phyloP scores from a whole-genome alignment of 1,284 basidiomycete species.

The Garcileccinum viscosum region DNA sequence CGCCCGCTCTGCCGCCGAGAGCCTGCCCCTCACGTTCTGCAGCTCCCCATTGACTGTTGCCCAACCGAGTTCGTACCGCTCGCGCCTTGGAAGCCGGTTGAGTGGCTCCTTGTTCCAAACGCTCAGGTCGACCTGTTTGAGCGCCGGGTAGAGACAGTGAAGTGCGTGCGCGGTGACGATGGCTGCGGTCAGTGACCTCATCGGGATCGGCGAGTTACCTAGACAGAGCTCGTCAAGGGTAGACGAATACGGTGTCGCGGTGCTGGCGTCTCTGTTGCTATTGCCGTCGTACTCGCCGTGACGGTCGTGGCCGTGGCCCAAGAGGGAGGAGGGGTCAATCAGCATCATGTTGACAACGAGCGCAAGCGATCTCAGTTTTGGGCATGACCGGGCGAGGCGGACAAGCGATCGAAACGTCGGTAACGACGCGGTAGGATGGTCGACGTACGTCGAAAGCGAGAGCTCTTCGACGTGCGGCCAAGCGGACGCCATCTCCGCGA shows the following conservation, averaged over 20 bases:
- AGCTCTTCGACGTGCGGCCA: constrained; percentile 32
- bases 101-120: constrained; percentile 32
- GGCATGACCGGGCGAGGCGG: constrained; percentile 14
- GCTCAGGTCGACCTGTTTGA: constrained; percentile 28
- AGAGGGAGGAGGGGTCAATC: not conserved
- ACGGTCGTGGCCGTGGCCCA: not conserved
- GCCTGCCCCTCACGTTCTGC: not conserved
- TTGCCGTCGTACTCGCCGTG: too few relatives aligned
- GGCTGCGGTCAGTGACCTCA: constrained; percentile 8
- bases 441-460: constrained; percentile 24
- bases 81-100: constrained; percentile 14
- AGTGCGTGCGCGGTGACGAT: constrained; percentile 21
- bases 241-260: not conserved
- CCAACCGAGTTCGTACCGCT: constrained; percentile 24
- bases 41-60: constrained; percentile 27
- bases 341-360: constrained; percentile 28
- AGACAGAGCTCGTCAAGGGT: constrained; percentile 23
- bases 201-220: constrained; percentile 25
- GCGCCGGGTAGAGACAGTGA: constrained; percentile 22
- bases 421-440: constrained; percentile 17
- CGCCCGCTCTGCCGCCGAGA: not conserved
- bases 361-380: constrained; percentile 21
- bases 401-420: constrained; percentile 29
- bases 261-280: not conserved
- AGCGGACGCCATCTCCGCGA: constrained; percentile 18